phyloP scores from a whole-genome alignment of 805 yeast species.

The Sugiyamaella floridensis region DNA sequence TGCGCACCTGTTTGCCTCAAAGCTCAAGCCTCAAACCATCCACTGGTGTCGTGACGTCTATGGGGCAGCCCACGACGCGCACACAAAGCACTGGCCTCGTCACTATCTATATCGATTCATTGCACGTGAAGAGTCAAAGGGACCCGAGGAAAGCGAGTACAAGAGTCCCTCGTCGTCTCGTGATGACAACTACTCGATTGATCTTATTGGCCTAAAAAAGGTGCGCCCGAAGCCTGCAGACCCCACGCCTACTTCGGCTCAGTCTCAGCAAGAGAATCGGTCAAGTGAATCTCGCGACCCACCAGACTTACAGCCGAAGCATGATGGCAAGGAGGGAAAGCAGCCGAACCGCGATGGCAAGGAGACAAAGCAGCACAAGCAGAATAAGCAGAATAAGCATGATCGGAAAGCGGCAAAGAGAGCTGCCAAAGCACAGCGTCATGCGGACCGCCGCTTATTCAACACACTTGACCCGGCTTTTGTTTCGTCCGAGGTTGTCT shows the following conservation, averaged over 20 bases:
- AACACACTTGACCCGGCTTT: neutral
- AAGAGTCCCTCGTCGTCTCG: no score
- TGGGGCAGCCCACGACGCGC: neutral
- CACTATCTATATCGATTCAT: neutral
- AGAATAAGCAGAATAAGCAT: neutral
- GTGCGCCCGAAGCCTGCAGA: neutral
- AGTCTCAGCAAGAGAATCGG: neutral
- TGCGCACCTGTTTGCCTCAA: neutral
- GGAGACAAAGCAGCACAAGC: no score
- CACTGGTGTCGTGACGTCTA: neutral
- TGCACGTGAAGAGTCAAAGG: neutral
- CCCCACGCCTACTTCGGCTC: neutral
- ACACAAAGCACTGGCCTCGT: neutral
- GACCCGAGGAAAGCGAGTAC: neutral
- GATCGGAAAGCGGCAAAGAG: neutral
- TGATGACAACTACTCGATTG: neutral
- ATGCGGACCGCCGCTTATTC: neutral
- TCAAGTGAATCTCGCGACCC: neutral
- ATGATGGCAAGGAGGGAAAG: neutral
- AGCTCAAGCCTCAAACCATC: neutral
- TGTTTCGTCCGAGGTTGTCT: neutral
- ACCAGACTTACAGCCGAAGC: neutral
- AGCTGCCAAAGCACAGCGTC: neutral
- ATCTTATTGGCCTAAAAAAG: neutral
- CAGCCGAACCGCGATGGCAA: neutral